Conservation (phyloP, 768 basidiomycete species). For the Gautieria morchelliformis region DNA sequence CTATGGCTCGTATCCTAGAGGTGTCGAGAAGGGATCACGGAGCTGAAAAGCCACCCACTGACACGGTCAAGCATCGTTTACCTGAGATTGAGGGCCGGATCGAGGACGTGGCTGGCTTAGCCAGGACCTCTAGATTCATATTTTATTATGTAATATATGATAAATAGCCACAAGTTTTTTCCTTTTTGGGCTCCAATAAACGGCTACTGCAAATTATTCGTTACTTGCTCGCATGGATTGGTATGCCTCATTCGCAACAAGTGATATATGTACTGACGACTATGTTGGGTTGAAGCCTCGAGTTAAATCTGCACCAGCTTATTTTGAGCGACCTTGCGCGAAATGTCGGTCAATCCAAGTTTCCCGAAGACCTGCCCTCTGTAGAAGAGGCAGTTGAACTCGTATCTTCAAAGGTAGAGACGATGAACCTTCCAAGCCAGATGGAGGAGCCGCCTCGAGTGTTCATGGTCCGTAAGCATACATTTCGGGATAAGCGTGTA, state of each 20-base stretch:
- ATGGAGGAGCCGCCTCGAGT: slow-evolving; percentile 25
- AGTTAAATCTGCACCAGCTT: slow-evolving; percentile 67
- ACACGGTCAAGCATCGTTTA: too few species aligned
- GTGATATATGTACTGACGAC: not conserved
- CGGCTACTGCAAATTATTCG: not conserved
- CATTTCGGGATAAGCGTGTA: not conserved
- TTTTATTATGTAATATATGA: too few species aligned
- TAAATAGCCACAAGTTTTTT: too few species aligned
- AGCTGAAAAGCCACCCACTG: too few species aligned
- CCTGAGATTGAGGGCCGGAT: too few species aligned
- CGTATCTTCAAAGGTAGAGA: slow-evolving; percentile 53
- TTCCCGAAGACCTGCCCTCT: slow-evolving; percentile 28
- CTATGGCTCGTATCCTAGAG: too few species aligned
- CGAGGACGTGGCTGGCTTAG: too few species aligned
- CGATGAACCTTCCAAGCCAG: slow-evolving; percentile 15
- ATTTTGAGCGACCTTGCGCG: slow-evolving; percentile 68
- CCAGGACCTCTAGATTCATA: too few species aligned
- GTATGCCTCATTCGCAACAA: not conserved
- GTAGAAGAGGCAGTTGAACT: slow-evolving; percentile 41
- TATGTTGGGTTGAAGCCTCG: slow-evolving; percentile 38
- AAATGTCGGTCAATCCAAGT: slow-evolving; percentile 33
- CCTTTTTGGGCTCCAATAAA: not conserved
- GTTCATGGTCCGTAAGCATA: slow-evolving; percentile 45
- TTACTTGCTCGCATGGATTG: not conserved
- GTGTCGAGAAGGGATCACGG: too few species aligned